These are phyloP conservation scores for Suillus discolor DNA, from an alignment of 768 basidiomycete genomes.

Conservation along the genomic window DNA sequence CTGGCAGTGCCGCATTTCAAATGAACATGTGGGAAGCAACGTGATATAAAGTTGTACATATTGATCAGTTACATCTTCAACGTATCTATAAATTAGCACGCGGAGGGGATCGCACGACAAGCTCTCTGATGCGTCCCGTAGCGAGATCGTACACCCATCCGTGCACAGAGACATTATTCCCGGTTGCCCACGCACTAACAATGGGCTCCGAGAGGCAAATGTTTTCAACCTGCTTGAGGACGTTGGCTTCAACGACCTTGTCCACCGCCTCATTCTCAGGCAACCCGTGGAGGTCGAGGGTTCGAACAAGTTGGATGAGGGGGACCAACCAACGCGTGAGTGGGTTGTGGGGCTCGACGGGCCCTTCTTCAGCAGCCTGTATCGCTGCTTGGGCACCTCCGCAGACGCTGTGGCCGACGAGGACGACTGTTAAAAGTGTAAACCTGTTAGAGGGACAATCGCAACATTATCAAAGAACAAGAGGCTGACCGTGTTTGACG, in stretches of 20 bases:
- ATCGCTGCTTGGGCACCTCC: constrained; percentile 64
- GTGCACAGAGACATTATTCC: constrained; percentile 56
- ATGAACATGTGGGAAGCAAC: too few relatives aligned
- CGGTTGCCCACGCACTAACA: constrained; percentile 43
- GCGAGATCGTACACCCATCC: constrained; percentile 76
- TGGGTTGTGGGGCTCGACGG: constrained; percentile 37
- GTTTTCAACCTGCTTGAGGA: constrained; percentile 55
- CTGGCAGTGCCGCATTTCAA: too few relatives aligned
- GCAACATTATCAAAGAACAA: constrained; percentile 37
- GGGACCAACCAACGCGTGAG: constrained; percentile 76
- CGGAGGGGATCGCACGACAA: constrained; percentile 29
- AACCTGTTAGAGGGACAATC: constrained; percentile 11
- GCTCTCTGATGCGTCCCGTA: constrained; percentile 60
- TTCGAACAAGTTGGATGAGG: constrained; percentile 50
- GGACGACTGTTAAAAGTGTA: constrained; percentile 52
- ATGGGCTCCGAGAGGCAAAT: constrained; percentile 49
- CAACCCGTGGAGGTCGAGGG: constrained; percentile 44
- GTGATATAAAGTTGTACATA: too few relatives aligned
- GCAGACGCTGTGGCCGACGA: constrained; percentile 84
- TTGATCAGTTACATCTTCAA: too few relatives aligned
- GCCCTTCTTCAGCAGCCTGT: constrained; percentile 25
- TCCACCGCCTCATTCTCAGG: constrained; percentile 42
- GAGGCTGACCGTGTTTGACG: constrained; percentile 72
- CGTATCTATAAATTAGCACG: too few relatives aligned
- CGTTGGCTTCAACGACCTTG: constrained; percentile 60